phyloP scores from a whole-genome alignment of 1,284 basidiomycete species.

The Rhodotorula sp. region DNA sequence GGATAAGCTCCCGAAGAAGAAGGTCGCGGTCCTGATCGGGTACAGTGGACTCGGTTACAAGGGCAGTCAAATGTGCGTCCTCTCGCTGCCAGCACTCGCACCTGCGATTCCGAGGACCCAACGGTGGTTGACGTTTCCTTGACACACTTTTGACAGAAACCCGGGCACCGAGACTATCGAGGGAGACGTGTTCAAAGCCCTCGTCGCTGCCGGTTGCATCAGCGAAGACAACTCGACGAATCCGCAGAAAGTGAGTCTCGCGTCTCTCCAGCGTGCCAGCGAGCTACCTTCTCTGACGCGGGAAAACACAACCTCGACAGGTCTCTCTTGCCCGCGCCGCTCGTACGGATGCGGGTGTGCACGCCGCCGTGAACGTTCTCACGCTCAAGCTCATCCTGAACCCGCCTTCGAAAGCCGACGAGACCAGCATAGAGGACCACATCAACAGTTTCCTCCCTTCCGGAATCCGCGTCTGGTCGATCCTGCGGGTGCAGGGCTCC shows the following conservation, averaged over 20 bases:
- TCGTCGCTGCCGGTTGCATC: slow-evolving; percentile 85
- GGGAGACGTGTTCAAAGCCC: slow-evolving; percentile 80
- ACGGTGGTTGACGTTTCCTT: not conserved
- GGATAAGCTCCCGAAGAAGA: slow-evolving; percentile 55
- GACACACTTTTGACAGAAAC: slow-evolving; percentile 44
- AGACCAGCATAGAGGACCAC: slow-evolving; percentile 25
- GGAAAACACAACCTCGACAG: slow-evolving; percentile 50
- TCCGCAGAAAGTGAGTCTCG: slow-evolving; percentile 66
- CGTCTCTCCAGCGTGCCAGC: too few relatives aligned
- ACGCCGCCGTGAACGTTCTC: slow-evolving; percentile 90
- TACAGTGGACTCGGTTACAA: slow-evolving; percentile 66
- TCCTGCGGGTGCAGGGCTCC: slow-evolving; percentile 81
- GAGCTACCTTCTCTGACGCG: too few relatives aligned
- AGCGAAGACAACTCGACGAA: slow-evolving; percentile 89
- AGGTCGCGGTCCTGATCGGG: slow-evolving; percentile 57
- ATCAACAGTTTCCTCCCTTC: slow-evolving; percentile 84
- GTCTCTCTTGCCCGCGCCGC: slow-evolving; percentile 84
- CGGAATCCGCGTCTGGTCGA: slow-evolving; percentile 89
- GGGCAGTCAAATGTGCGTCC: slow-evolving; percentile 90
- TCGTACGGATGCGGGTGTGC: slow-evolving; percentile 94
- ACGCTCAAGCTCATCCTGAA: slow-evolving; percentile 84
- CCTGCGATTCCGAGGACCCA: not conserved
- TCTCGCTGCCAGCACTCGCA: not conserved
- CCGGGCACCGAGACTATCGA: slow-evolving; percentile 77
- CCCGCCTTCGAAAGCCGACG: slow-evolving; percentile 27